A percentile compares a stretch with the other conserved stretches of the same genome.
These are phyloP conservation scores for Pyrenopolyporus hunteri DNA, from an alignment of 495 filamentous ascomycete species.

Conservation along the genomic window DNA sequence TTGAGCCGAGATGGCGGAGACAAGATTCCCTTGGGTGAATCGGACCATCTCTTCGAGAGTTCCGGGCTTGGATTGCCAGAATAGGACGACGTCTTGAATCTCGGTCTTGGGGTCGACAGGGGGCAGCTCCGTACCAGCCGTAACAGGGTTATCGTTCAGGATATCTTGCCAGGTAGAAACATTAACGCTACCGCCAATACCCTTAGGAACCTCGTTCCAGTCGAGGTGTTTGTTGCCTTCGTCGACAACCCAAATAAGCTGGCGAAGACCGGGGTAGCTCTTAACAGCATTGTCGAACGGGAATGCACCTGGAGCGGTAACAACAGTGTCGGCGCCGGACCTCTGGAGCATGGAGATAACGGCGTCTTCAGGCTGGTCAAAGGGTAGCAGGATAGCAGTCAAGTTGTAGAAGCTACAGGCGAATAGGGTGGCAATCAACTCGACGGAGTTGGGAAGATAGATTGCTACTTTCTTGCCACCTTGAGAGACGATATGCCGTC, in stretches of 20 bases:
- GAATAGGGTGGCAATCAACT: slow-evolving; percentile 71
- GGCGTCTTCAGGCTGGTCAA: slow-evolving; percentile 68
- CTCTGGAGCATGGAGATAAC: slow-evolving; percentile 72
- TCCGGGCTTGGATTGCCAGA: slow-evolving; percentile 63
- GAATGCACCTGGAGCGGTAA: slow-evolving; percentile 86
- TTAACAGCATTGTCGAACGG: slow-evolving; percentile 76
- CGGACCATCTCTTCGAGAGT: slow-evolving; percentile 71
- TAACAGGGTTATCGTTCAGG: slow-evolving; percentile 64
- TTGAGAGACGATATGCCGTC: slow-evolving; percentile 69
- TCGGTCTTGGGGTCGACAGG: slow-evolving; percentile 52
- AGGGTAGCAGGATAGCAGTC: slow-evolving; percentile 82
- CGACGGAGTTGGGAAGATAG: slow-evolving; percentile 91
- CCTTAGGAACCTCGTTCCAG: slow-evolving; percentile 78
- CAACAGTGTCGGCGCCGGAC: slow-evolving; percentile 75
- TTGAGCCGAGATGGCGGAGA: slow-evolving; percentile 79
- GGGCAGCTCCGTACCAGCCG: slow-evolving; percentile 53
- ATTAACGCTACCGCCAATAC: slow-evolving; percentile 70
- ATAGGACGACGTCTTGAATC: slow-evolving; percentile 61
- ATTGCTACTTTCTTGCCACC: slow-evolving; percentile 82
- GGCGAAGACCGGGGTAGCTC: slow-evolving; percentile 69
- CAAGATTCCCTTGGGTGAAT: slow-evolving; percentile 78
- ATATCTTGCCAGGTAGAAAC: slow-evolving; percentile 90
- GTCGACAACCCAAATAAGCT: slow-evolving; percentile 93
- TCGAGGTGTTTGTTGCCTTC: slow-evolving; percentile 91
- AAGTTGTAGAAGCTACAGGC: slow-evolving; percentile 80